Evolutionary conservation across 2,329 filamentous ascomycete species (phyloP).

Genomic region (Stemphylium vesicarium): DNA sequence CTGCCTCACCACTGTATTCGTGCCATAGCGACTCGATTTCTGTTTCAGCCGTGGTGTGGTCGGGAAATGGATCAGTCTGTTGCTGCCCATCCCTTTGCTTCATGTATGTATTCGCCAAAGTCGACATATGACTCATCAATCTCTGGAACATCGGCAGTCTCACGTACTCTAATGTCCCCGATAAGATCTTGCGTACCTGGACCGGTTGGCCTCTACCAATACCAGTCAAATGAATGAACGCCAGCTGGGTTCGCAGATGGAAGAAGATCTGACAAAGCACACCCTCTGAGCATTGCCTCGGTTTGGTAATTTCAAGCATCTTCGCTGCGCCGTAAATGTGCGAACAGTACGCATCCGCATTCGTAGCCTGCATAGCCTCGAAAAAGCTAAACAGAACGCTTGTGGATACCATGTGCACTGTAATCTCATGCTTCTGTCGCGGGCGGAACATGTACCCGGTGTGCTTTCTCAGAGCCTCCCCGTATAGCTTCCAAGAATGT

Average conservation of each 20-base stretch:
- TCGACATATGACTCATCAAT: conserved; percentile 29
- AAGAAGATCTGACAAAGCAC: conserved; percentile 42
- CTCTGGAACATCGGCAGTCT: conserved; percentile 34
- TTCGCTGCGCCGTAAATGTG: conserved; percentile 40
- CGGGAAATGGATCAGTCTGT: not conserved
- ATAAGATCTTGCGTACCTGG: conserved; percentile 22
- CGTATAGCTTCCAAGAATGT: conserved; percentile 35
- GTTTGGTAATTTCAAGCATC: conserved; percentile 35
- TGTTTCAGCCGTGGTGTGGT: conserved; percentile 3
- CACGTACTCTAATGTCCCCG: conserved; percentile 29
- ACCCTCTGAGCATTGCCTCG: conserved; percentile 33
- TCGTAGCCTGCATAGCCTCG: conserved; percentile 41
- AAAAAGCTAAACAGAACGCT: conserved; percentile 41
- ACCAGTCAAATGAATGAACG: conserved; percentile 30
- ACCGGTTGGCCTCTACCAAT: conserved; percentile 1
- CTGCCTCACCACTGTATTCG: conserved; percentile 24
- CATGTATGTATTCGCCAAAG: conserved; percentile 25
- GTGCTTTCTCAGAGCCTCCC: conserved; percentile 34
- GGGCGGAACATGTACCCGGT: conserved; percentile 16
- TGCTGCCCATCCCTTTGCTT: not conserved
- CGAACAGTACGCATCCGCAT: conserved; percentile 33
- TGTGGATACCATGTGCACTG: conserved; percentile 41
- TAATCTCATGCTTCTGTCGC: conserved; percentile 21
- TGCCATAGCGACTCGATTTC: conserved; percentile 27
- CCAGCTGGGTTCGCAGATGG: conserved; percentile 37